Conservation (phyloP, 2,329 filamentous ascomycete species). For the Tolypocladium nubicola region DNA sequence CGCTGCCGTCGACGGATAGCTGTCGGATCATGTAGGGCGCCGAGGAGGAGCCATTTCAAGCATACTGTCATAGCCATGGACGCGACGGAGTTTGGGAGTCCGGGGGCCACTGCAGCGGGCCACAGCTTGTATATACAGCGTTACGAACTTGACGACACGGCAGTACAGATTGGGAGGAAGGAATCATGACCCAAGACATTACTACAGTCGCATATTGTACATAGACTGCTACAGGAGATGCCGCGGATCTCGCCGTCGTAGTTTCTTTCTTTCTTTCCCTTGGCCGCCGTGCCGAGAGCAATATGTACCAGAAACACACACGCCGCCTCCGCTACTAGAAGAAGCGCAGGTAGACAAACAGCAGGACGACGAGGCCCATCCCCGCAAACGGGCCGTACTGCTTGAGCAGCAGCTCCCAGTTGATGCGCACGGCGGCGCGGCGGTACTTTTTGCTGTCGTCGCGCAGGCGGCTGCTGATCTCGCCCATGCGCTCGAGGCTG, state of each 20-base stretch:
- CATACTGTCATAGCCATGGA: neutral
- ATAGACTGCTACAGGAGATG: constrained; percentile 7
- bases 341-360: constrained; percentile 90
- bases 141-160: constrained; percentile 6
- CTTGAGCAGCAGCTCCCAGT: constrained; percentile 94
- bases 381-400: constrained; percentile 90
- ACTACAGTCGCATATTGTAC: constrained; percentile 12
- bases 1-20: constrained; percentile 21
- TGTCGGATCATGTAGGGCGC: constrained; percentile 34
- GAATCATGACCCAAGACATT: neutral
- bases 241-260: neutral
- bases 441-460: constrained; percentile 95
- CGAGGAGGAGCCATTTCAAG: neutral
- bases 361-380: constrained; percentile 68
- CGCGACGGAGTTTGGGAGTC: neutral
- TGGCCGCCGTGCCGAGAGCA: neutral
- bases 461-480: constrained; percentile 74
- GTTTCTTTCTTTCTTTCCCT: neutral
- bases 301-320: neutral
- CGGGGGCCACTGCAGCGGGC: neutral
- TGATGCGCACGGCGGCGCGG: constrained; percentile 86
- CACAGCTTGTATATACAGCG: neutral
- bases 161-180: neutral
- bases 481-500: constrained; percentile 91
- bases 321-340: constrained; percentile 43